Evolutionary conservation across 179 eudicot species (phyloP).

Genomic region (Gypsophila paniculata): DNA sequence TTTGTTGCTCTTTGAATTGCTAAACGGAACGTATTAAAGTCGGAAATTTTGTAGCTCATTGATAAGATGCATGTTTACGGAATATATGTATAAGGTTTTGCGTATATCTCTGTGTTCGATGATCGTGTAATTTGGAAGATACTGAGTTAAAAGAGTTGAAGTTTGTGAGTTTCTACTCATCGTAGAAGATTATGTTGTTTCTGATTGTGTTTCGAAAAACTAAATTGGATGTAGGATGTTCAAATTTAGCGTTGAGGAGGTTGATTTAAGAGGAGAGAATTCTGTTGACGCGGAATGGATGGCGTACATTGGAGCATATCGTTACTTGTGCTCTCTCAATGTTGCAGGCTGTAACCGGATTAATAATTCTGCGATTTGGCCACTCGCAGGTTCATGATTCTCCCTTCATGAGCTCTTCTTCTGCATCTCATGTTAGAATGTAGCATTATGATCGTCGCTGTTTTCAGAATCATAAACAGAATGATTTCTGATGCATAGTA

Average conservation of each 20-base stretch:
- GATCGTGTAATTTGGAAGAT: too few relatives aligned
- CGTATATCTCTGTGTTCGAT: too few relatives aligned
- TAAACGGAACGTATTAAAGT: too few relatives aligned
- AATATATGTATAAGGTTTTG: too few relatives aligned
- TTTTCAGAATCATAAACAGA: not conserved
- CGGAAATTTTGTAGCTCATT: too few relatives aligned
- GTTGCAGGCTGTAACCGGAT: constrained; percentile 64
- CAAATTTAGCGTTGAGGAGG: constrained; percentile 56
- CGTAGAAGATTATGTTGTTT: not conserved
- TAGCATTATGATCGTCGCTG: not conserved
- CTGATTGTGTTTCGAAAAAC: constrained; percentile 5
- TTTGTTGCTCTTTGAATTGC: too few relatives aligned
- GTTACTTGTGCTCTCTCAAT: constrained; percentile 49
- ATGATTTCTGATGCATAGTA: not conserved
- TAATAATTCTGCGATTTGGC: constrained; percentile 73
- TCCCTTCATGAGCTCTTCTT: not conserved
- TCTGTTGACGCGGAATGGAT: constrained; percentile 87
- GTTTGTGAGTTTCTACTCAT: too few relatives aligned
- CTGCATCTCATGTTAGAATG: not conserved
- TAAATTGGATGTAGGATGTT: constrained; percentile 43
- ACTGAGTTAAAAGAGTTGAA: too few relatives aligned
- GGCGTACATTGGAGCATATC: constrained; percentile 77
- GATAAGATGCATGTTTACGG: too few relatives aligned
- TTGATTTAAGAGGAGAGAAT: constrained; percentile 65
- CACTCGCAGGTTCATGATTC: constrained; percentile 50